Conservation (phyloP, 768 basidiomycete species). For the Suillus hirtellus region DNA sequence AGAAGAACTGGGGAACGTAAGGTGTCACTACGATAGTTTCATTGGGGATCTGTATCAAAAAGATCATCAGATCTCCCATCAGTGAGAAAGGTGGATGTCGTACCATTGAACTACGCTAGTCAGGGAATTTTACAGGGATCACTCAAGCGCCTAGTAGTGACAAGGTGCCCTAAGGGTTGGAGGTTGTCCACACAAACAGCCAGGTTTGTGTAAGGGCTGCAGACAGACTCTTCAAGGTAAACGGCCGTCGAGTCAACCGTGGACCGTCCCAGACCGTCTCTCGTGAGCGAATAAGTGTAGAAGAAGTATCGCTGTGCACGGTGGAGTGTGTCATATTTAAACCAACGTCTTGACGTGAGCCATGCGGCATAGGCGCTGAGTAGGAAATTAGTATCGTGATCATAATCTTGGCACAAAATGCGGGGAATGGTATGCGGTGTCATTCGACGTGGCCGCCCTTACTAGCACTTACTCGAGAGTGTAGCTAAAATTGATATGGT, state of each 20-base stretch:
- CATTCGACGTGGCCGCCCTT: background rate
- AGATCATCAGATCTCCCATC: background rate
- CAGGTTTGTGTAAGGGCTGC: constrained; percentile 2
- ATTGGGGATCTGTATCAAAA: background rate
- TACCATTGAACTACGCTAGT: constrained; percentile 1
- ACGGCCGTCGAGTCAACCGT: constrained; percentile 2
- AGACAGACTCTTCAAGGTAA: background rate
- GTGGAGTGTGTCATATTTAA: constrained; percentile 12
- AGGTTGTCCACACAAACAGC: background rate
- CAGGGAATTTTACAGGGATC: background rate
- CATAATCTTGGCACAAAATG: background rate
- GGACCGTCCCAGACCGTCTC: constrained; percentile 2
- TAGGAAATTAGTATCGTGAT: no score
- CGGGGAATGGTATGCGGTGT: background rate
- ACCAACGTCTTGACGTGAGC: background rate
- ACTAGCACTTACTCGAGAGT: background rate
- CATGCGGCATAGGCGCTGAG: background rate
- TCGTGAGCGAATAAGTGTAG: background rate
- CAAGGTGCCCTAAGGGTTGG: background rate
- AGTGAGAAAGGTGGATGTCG: background rate
- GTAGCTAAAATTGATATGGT: background rate
- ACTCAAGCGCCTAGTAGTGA: no score
- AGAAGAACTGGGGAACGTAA: constrained; percentile 48
- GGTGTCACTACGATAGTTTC: constrained; percentile 27
- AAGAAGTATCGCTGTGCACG: background rate